These are phyloP conservation scores for Jasminum sambac DNA, from an alignment of 257 asterid genomes.

Conservation along the genomic window DNA sequence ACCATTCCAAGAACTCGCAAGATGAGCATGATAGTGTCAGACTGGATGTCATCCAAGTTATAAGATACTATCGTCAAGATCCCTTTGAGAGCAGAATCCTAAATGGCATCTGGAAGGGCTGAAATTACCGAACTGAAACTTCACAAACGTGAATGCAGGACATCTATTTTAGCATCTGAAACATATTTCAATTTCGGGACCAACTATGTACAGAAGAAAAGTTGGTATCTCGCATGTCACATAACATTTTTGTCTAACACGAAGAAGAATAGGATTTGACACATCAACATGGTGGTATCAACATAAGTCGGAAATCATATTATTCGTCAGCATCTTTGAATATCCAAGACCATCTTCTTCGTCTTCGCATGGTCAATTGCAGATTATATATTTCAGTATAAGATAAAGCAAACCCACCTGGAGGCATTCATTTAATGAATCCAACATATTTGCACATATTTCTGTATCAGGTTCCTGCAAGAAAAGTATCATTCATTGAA, in stretches of 20 bases:
- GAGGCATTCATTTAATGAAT: slow-evolving; percentile 81
- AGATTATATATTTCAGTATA: background rate
- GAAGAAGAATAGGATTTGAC: no score
- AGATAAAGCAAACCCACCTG: slow-evolving; percentile 51
- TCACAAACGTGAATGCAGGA: background rate
- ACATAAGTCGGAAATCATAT: background rate
- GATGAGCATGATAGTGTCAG: background rate
- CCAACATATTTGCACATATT: slow-evolving; percentile 84
- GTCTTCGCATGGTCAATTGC: background rate
- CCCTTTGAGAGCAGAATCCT: background rate
- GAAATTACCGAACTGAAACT: background rate
- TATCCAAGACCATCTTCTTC: slow-evolving; percentile 13
- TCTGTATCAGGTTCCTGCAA: slow-evolving; percentile 96
- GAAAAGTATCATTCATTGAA: background rate
- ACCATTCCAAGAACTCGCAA: background rate
- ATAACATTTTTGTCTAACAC: background rate
- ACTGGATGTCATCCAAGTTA: background rate
- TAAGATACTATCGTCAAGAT: background rate
- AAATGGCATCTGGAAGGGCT: background rate
- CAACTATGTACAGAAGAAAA: background rate
- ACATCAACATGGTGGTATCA: background rate
- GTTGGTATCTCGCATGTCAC: background rate
- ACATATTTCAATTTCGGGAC: background rate
- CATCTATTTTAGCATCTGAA: background rate
- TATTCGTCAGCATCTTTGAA: background rate